Evolutionary conservation across 1,284 basidiomycete genomes (phyloP).

Genomic region (Pulveroboletus sp.): DNA sequence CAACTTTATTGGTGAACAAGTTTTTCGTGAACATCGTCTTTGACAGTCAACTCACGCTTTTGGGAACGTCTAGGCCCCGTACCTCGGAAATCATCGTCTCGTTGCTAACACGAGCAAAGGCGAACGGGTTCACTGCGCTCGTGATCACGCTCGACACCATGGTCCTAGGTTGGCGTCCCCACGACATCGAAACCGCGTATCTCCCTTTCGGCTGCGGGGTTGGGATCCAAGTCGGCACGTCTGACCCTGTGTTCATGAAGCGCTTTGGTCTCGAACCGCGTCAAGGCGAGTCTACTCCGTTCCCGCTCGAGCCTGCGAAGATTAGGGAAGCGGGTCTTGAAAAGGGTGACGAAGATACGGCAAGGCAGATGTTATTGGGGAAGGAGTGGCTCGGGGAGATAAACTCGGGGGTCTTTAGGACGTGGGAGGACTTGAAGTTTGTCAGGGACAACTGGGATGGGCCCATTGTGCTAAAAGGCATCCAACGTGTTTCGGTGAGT

Average conservation of each 20-base stretch:
- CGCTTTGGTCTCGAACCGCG: constrained; percentile 35
- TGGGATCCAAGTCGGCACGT: constrained; percentile 44
- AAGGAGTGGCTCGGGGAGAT: constrained; percentile 57
- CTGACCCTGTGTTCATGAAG: constrained; percentile 57
- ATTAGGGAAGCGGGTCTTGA: constrained; percentile 38
- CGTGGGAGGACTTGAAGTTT: constrained; percentile 69
- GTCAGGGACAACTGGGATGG: constrained; percentile 72
- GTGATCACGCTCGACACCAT: constrained; percentile 56
- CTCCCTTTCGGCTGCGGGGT: constrained; percentile 46
- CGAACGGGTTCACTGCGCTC: constrained; percentile 51
- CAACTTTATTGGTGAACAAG: constrained; percentile 57
- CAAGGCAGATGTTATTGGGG: constrained; percentile 47
- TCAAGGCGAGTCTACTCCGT: constrained; percentile 39
- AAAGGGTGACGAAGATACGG: constrained; percentile 49
- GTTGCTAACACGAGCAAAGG: constrained; percentile 51
- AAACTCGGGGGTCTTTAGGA: constrained; percentile 58
- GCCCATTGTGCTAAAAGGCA: constrained; percentile 72
- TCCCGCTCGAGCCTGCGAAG: constrained; percentile 57
- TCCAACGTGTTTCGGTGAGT: constrained; percentile 54
- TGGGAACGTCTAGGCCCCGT: constrained; percentile 42
- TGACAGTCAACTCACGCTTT: neutral
- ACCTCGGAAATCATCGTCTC: constrained; percentile 48
- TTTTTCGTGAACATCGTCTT: neutral
- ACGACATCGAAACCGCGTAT: constrained; percentile 43
- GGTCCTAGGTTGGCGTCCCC: constrained; percentile 50